A percentile compares a stretch with the other conserved stretches of the same genome.
Evolutionary conservation across 2,329 filamentous ascomycete species (phyloP).

Genomic region (Capronia epimyces): DNA sequence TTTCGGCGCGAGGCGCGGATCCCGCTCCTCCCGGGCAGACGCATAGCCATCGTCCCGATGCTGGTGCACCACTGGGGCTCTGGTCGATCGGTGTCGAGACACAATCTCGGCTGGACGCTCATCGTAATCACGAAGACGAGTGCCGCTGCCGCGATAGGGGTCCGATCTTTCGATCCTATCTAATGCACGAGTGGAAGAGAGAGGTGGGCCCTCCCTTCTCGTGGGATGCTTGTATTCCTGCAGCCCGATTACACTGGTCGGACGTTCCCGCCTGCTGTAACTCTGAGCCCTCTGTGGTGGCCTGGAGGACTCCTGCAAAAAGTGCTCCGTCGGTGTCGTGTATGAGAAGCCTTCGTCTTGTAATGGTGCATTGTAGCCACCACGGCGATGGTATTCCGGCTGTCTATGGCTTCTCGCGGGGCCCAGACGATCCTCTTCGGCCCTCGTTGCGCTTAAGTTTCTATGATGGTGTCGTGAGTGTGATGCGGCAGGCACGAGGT

Average conservation of each 20-base stretch:
- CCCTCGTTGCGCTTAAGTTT: conserved; percentile 26
- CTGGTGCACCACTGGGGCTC: conserved; percentile 27
- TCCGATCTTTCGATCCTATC: conserved; percentile 26
- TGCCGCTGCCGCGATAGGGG: conserved; percentile 2
- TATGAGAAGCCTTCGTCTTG: conserved; percentile 39
- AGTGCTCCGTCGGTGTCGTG: conserved; percentile 44
- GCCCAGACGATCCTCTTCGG: conserved; percentile 22
- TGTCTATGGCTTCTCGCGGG: conserved; percentile 13
- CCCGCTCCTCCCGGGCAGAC: conserved; percentile 18
- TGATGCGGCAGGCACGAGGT: conserved; percentile 23
- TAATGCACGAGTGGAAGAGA: conserved; percentile 23
- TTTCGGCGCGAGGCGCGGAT: conserved; percentile 13
- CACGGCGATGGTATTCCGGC: conserved; percentile 24
- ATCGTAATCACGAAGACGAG: conserved; percentile 20
- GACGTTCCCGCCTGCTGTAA: conserved; percentile 29
- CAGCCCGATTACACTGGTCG: conserved; percentile 24
- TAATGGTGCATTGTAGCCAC: conserved; percentile 23
- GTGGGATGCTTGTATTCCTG: conserved; percentile 21
- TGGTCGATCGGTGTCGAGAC: conserved; percentile 17
- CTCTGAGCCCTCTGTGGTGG: conserved; percentile 32
- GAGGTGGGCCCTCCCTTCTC: conserved; percentile 24
- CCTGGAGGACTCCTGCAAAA: conserved; percentile 38
- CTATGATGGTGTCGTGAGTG: conserved; percentile 22
- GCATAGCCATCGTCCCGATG: conserved; percentile 27
- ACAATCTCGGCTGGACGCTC: conserved; percentile 19